Evolutionary conservation across 169 alveolate species (phyloP).

Genomic region (Prorocentrum cordatum): DNA sequence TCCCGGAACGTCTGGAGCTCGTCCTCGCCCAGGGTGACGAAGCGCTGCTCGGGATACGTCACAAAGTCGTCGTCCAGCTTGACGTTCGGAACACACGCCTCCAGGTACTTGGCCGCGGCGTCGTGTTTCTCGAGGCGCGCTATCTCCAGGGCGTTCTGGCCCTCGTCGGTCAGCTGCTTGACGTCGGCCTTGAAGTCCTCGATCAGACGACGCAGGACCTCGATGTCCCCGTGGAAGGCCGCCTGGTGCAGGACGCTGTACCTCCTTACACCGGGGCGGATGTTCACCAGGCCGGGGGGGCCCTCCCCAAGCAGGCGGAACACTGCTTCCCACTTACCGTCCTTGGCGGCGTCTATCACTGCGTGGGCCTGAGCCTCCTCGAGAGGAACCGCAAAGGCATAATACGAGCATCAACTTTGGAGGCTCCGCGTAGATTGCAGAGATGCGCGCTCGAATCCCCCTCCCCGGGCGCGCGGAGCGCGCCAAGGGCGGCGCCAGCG

Average conservation of each 20-base stretch:
- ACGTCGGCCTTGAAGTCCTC: constrained; percentile 58
- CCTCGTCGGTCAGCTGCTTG: constrained; percentile 36
- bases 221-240: constrained; percentile 53
- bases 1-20: constrained; percentile 9
- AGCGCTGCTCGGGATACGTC: constrained; percentile 41
- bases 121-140: constrained; percentile 12
- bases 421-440: neutral
- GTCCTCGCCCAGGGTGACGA: neutral
- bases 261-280: neutral
- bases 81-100: constrained; percentile 50
- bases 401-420: neutral
- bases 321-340: constrained; percentile 25
- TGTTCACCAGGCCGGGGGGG: neutral
- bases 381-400: neutral
- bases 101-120: neutral
- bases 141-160: constrained; percentile 36
- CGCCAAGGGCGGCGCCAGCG: neutral
- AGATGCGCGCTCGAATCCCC: neutral
- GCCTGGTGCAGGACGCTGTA: constrained; percentile 45
- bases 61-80: constrained; percentile 59
- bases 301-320: neutral
- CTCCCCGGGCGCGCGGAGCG: constrained; percentile 13
- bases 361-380: no score
- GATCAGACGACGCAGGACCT: constrained; percentile 35
- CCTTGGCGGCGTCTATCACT: constrained; percentile 58